Percentiles rank a stretch among this genome's conserved stretches.
Evolutionary conservation across 1,139 yeast species (phyloP).

Genomic region (Suhomyces kunorum): DNA sequence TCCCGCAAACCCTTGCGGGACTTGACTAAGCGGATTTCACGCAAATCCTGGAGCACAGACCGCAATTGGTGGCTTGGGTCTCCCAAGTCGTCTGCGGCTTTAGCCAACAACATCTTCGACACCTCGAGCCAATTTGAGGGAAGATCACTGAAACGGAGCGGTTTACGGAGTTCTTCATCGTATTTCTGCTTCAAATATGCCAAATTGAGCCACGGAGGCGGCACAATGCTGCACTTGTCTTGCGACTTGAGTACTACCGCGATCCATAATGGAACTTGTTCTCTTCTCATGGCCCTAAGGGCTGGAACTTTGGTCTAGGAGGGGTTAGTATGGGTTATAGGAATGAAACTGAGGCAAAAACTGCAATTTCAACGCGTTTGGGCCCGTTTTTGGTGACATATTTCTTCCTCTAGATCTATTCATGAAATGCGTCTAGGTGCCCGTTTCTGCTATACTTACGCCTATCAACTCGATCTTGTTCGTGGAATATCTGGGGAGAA

Average conservation of each 20-base stretch:
- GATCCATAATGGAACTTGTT: constrained; percentile 81
- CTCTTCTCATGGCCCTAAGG: constrained; percentile 68
- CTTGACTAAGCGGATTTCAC: constrained; percentile 81
- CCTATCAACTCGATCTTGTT: constrained; percentile 66
- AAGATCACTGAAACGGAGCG: constrained; percentile 63
- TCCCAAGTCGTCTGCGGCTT: constrained; percentile 73
- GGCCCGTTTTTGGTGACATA: neutral
- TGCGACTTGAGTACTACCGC: constrained; percentile 83
- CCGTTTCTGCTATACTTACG: constrained; percentile 30
- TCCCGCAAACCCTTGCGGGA: constrained; percentile 76
- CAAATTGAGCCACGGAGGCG: constrained; percentile 83
- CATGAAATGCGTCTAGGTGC: neutral
- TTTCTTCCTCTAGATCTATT: neutral
- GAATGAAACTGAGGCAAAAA: too few relatives aligned
- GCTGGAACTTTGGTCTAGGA: constrained; percentile 51
- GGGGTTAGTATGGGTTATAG: constrained; percentile 4
- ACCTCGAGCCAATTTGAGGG: constrained; percentile 91
- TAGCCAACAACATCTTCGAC: constrained; percentile 63
- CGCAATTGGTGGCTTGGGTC: constrained; percentile 67
- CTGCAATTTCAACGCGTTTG: neutral
- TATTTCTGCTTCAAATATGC: constrained; percentile 57
- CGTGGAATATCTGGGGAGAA: constrained; percentile 75
- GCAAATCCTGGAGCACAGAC: constrained; percentile 73
- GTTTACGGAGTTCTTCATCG: constrained; percentile 64
- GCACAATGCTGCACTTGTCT: constrained; percentile 79